Percentiles rank a stretch among this genome's conserved stretches.
These are phyloP conservation scores for Suillus tomentosus DNA, from an alignment of 768 basidiomycete genomes.

Conservation along the genomic window DNA sequence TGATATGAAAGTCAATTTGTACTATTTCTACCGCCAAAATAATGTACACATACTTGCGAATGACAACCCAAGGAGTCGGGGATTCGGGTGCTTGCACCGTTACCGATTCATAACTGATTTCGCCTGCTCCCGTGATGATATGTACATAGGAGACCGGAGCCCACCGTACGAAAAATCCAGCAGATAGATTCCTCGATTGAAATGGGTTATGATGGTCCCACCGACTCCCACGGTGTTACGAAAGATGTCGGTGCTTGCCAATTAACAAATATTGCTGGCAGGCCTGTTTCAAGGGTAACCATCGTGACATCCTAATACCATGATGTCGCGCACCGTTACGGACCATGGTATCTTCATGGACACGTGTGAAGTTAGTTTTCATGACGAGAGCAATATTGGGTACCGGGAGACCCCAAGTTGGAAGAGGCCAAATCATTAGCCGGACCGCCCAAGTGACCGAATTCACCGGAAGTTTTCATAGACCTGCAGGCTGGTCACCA, in stretches of 20 bases:
- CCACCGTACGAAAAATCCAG: conserved; percentile 34
- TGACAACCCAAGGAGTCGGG: too few relatives aligned
- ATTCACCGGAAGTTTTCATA: neutral
- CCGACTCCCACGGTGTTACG: conserved; percentile 27
- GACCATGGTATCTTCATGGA: conserved; percentile 20
- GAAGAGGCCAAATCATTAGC: neutral
- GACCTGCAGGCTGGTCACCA: too few relatives aligned
- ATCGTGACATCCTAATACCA: conserved; percentile 59
- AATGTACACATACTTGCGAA: too few relatives aligned
- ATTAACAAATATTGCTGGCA: conserved; percentile 58
- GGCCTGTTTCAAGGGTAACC: conserved; percentile 81
- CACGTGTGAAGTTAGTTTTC: conserved; percentile 17
- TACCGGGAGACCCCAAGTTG: conserved; percentile 3
- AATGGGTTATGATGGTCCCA: neutral
- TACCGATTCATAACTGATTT: conserved; percentile 58
- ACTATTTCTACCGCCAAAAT: too few relatives aligned
- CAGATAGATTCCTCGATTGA: neutral
- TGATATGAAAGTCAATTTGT: too few relatives aligned
- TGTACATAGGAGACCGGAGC: conserved; percentile 68
- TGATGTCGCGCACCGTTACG: conserved; percentile 16
- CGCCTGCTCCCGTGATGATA: conserved; percentile 70
- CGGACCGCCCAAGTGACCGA: neutral
- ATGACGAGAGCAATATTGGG: conserved; percentile 19
- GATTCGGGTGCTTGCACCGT: too few relatives aligned
- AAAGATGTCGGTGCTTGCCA: conserved; percentile 77